Percentiles rank a stretch among this genome's conserved stretches.
phyloP scores from a whole-genome alignment of 257 asterid species.

The Fraxinus pennsylvanica region DNA sequence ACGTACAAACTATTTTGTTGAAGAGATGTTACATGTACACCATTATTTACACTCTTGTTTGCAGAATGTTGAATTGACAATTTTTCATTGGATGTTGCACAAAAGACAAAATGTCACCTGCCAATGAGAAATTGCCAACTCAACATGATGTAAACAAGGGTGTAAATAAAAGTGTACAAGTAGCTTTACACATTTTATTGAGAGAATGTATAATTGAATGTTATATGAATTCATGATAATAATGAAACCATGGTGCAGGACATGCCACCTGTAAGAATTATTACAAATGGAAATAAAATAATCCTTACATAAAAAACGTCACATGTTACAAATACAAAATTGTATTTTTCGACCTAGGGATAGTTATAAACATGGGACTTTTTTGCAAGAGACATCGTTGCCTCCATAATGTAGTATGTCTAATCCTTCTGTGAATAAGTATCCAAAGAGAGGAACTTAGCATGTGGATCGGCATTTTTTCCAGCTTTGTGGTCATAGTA shows the following conservation, averaged over 20 bases:
- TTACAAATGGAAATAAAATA: not conserved
- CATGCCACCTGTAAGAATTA: not conserved
- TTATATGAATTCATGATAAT: no score
- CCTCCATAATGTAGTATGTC: not conserved
- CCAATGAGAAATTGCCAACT: no score
- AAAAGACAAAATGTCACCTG: no score
- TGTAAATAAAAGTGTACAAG: no score
- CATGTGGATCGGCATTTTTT: constrained; percentile 25
- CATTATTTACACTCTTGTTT: no score
- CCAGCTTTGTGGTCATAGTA: constrained; percentile 34
- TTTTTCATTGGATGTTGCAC: no score
- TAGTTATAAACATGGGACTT: not conserved
- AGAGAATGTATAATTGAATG: no score
- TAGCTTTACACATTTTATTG: no score
- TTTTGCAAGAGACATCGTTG: not conserved
- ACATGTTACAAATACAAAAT: not conserved
- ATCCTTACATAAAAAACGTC: not conserved
- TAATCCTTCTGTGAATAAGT: constrained; percentile 30
- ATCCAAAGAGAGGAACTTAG: constrained; percentile 33
- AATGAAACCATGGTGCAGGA: not conserved
- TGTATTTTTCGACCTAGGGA: not conserved
- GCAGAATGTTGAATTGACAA: no score
- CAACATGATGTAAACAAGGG: no score
- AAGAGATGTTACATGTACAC: no score
- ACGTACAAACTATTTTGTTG: no score